These are phyloP conservation scores for Phoenix roebelenii DNA, from an alignment of 176 grass and related monocot genomes.

Conservation along the genomic window DNA sequence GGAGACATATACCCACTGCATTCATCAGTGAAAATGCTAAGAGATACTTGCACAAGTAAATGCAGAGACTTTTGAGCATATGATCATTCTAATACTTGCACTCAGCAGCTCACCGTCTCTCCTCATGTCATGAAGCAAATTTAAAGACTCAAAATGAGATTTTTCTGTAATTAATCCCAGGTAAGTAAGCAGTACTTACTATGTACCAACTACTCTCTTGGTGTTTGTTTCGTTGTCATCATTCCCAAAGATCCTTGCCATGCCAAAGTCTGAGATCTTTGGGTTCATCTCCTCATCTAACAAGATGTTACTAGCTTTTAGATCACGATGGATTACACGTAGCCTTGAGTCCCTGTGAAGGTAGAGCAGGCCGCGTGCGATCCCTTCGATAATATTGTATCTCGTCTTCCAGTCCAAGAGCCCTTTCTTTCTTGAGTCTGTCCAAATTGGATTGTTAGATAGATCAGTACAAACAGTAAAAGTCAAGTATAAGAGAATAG, in stretches of 20 bases:
- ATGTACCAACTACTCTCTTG: slow-evolving; percentile 6
- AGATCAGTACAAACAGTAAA: background rate
- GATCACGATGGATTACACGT: slow-evolving; percentile 13
- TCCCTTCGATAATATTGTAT: slow-evolving; percentile 36
- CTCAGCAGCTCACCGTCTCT: no score
- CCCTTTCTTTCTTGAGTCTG: slow-evolving; percentile 25
- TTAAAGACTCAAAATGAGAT: no score
- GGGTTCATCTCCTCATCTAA: slow-evolving; percentile 9
- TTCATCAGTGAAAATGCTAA: background rate
- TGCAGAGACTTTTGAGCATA: no score
- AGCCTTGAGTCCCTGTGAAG: slow-evolving; percentile 31
- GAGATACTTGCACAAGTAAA: no score
- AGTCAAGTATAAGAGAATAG: background rate
- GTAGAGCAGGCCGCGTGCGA: slow-evolving; percentile 33
- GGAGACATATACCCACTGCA: slow-evolving; percentile 14
- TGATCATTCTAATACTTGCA: no score
- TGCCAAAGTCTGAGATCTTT: slow-evolving; percentile 19
- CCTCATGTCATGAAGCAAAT: no score
- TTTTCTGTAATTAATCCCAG: no score
- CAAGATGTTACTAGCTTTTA: slow-evolving; percentile 15
- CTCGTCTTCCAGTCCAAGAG: slow-evolving; percentile 36
- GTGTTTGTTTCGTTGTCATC: slow-evolving; percentile 11
- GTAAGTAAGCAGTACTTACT: slow-evolving; percentile 1
- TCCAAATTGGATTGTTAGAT: background rate
- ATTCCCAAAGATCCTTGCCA: slow-evolving; percentile 10